Percentiles rank a stretch among this genome's conserved stretches.
phyloP scores from a whole-genome alignment of 306 rosid species.

The Phaseolus lunatus region DNA sequence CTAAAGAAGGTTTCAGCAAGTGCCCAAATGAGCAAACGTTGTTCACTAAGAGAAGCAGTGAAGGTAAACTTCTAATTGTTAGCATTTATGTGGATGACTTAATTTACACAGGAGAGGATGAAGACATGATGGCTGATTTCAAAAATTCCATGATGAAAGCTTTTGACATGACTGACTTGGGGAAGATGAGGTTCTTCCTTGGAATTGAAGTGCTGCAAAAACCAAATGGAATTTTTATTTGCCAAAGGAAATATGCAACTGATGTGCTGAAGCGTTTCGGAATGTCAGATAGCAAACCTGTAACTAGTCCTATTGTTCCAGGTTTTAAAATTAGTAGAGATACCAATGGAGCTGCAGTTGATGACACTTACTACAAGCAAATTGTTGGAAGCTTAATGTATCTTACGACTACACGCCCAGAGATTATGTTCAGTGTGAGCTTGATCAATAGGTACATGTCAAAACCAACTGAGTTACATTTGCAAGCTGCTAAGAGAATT shows the following conservation, averaged over 20 bases:
- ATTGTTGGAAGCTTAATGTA: background rate
- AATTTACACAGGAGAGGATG: background rate
- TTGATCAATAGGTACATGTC: background rate
- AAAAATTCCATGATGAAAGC: background rate
- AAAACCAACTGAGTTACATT: background rate
- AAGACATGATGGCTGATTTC: background rate
- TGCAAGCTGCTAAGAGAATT: background rate
- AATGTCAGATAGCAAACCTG: background rate
- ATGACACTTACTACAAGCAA: background rate
- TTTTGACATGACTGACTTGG: background rate
- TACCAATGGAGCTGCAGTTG: fast-evolving
- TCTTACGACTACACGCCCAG: background rate
- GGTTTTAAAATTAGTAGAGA: no score
- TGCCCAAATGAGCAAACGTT: background rate
- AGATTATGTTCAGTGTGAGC: background rate
- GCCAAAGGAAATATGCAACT: background rate
- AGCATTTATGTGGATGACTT: background rate
- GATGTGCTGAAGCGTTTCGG: background rate
- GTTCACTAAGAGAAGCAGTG: background rate
- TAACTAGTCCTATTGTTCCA: background rate
- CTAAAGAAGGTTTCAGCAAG: background rate
- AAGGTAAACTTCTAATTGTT: background rate
- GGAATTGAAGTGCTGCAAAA: background rate
- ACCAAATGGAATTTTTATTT: background rate
- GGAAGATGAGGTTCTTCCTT: background rate